phyloP scores from a whole-genome alignment of 495 filamentous ascomycete species.

The Beverwykella pulmonaria region DNA sequence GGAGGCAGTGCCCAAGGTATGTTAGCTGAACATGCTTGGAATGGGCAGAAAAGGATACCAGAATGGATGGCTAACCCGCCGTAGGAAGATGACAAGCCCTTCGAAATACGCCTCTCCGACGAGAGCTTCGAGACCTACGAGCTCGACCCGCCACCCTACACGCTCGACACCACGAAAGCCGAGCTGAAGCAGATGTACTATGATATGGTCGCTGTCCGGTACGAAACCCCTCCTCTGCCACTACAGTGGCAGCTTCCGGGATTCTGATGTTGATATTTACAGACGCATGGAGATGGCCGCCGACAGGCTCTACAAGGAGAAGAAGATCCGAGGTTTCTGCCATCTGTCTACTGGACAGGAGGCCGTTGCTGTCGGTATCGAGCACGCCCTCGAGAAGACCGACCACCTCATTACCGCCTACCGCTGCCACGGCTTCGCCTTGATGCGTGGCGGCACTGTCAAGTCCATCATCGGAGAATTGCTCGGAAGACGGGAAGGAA shows the following conservation, averaged over 20 bases:
- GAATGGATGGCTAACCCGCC: constrained; percentile 22
- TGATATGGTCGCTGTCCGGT: constrained; percentile 94
- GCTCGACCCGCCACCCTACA: constrained; percentile 92
- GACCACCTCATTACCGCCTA: constrained; percentile 98
- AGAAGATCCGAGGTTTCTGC: constrained; percentile 99
- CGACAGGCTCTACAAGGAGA: constrained; percentile 97
- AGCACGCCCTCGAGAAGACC: constrained; percentile 86
- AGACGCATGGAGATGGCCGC: constrained; percentile 99
- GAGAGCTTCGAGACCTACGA: constrained; percentile 99
- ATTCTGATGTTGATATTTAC: constrained; percentile 15
- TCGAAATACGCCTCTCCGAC: constrained; percentile 87
- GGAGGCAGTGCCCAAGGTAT: constrained; percentile 71
- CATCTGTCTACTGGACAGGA: constrained; percentile 97
- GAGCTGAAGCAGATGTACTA: constrained; percentile 98
- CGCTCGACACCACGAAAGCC: constrained; percentile 89
- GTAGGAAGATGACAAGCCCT: constrained; percentile 91
- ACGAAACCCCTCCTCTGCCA: constrained; percentile 41
- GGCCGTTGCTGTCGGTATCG: constrained; percentile 94
- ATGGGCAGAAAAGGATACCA: neutral
- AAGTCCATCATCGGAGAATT: constrained; percentile 96
- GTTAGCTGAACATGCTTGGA: constrained; percentile 8
- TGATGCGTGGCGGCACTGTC: constrained; percentile 93
- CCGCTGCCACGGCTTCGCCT: constrained; percentile 95
- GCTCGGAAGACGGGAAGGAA: constrained; percentile 90
- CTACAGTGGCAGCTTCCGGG: neutral